Conservation (phyloP, 176 grass and related monocot species). For the Secale cereale region DNA sequence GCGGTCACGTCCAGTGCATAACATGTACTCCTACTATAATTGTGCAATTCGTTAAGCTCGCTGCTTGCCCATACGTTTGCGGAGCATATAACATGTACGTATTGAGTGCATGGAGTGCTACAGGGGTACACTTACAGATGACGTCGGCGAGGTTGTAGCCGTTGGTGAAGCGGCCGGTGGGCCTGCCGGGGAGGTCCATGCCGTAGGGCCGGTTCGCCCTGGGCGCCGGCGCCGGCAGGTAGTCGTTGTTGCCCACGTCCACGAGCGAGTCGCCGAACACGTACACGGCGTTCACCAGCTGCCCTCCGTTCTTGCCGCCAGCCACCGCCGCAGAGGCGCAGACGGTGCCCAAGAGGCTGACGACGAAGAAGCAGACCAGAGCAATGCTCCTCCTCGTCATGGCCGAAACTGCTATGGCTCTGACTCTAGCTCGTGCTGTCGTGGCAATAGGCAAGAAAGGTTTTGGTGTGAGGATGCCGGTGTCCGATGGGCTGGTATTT, state of each 20-base stretch:
- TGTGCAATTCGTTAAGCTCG: too few species aligned
- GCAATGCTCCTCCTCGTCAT: background rate
- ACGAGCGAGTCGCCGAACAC: conserved; percentile 20
- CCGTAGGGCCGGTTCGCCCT: background rate
- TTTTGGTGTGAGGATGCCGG: too few species aligned
- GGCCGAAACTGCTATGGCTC: too few species aligned
- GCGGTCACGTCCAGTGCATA: too few species aligned
- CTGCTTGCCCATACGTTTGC: background rate
- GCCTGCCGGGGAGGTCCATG: background rate
- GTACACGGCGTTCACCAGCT: background rate
- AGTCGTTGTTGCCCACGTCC: conserved; percentile 1
- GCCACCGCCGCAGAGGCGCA: background rate
- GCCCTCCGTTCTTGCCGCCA: background rate
- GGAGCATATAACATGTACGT: too few species aligned
- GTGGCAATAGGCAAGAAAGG: too few species aligned
- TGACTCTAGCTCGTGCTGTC: too few species aligned
- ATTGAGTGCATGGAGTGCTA: too few species aligned
- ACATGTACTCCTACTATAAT: too few species aligned
- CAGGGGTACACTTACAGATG: background rate
- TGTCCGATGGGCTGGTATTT: too few species aligned
- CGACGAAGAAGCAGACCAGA: background rate
- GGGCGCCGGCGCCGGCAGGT: background rate
- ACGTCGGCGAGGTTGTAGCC: conserved; percentile 1
- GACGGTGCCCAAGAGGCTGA: background rate
- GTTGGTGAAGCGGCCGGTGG: conserved; percentile 13